Evolutionary conservation across 179 eudicot genomes (phyloP).

Genomic region (Nepenthes alata): DNA sequence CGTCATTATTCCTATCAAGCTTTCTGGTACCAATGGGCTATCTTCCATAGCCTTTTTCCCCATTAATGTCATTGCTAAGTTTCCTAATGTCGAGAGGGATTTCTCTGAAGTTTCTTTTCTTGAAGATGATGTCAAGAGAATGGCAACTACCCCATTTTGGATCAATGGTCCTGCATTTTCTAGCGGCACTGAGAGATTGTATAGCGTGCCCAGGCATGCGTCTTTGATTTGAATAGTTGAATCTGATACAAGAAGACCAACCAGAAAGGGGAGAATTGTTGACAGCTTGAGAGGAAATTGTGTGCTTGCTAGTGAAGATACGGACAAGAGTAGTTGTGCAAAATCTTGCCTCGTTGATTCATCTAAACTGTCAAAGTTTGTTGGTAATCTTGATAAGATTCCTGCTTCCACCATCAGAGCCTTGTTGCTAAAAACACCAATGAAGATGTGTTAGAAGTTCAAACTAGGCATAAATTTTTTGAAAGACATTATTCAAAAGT

Average conservation of each 20-base stretch:
- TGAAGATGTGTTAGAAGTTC: background rate
- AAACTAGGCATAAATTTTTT: no score
- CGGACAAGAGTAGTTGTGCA: slow-evolving; percentile 43
- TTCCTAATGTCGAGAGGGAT: slow-evolving; percentile 63
- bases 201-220: slow-evolving; percentile 37
- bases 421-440: slow-evolving; percentile 50
- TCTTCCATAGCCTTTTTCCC: slow-evolving; percentile 62
- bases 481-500: no score
- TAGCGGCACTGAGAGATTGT: slow-evolving; percentile 54
- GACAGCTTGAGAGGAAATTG: slow-evolving; percentile 38
- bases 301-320: slow-evolving; percentile 50
- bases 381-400: slow-evolving; percentile 48
- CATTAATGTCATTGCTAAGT: slow-evolving; percentile 55
- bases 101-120: slow-evolving; percentile 42
- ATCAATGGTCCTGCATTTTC: slow-evolving; percentile 39
- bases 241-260: slow-evolving; percentile 32
- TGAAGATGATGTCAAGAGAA: slow-evolving; percentile 38
- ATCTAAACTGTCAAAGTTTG: slow-evolving; percentile 20
- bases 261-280: slow-evolving; percentile 33
- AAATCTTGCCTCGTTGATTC: slow-evolving; percentile 35
- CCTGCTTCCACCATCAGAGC: slow-evolving; percentile 80
- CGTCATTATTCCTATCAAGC: slow-evolving; percentile 56
- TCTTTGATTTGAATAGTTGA: slow-evolving; percentile 33
- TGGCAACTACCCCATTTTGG: slow-evolving; percentile 28
- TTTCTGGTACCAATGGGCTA: slow-evolving; percentile 36